Evolutionary conservation across 306 rosid species (phyloP), one percentile per base, ranked within the genome.

Genomic region (Nissolia schottii): DNA sequence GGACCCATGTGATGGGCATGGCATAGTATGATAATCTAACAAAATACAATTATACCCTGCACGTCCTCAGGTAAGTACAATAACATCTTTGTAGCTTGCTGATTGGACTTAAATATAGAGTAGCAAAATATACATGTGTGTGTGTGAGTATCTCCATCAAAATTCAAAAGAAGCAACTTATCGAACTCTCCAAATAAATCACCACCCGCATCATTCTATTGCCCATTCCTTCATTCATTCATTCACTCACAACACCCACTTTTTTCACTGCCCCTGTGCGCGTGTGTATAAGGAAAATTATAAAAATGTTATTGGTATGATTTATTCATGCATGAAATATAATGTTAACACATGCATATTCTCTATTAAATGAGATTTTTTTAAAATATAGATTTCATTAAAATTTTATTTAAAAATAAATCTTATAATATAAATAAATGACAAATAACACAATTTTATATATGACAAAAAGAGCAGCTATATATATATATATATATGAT

Each of bases 151-250:
- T 67, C 77, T 68, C 62, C 84, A 60, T 72, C 77, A 78, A 85
- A 83, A n/a, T n/a, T n/a, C n/a, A n/a, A n/a, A 85, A 83, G 86
- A 81, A 79, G 76, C n/a, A 77, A 86, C 89, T 80, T 65, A 69
- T 31, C 71, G 79, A 64, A 55, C 80, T 66, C 61, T 73, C 37
- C 38, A 5, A n/a, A n/a, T 67, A 74, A 69, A 81, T 45, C 72
- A 69, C 73, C 68, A 57, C 83, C 83, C 54, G 46, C 82, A 73
- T 75, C 91, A 76, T 78, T 82, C 86, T 73, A 79, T 81, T 65
- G 64, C 76, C n/a, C 82, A 82, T 87, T 86, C 90, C 85, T 88
- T 89, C 96, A 83, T 82, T 82, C 89, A 82, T 87, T 87, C 96
- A 82, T 87, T 87, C 96, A 83, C 82, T 84, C 87, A 82, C 58